Base-by-base conservation (phyloP, 495 filamentous ascomycete genomes). In the Stereocaulon alpinum region DNA sequence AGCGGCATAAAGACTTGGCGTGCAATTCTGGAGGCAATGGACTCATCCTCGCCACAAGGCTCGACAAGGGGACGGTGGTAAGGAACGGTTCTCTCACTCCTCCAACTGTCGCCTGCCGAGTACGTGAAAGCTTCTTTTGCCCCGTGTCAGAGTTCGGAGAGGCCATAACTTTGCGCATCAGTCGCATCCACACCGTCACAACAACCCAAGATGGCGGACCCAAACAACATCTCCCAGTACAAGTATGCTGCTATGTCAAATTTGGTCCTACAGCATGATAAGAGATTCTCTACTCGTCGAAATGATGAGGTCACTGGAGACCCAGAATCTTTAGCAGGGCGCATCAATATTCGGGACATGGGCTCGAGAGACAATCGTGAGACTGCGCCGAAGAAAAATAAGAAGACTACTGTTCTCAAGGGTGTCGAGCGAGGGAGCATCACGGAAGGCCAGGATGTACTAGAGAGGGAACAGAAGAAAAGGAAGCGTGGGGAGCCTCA, bases 181-280 rank as follows among this genome's bases (percentile, higher is more conserved):
- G 63, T 61, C 63, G 63, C 63, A 54, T 32, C 55, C 41, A 37
- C 44, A 40, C 43, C 60, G 37, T 44, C 17, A 52, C 48, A 34
- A 48, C n/a, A 45, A 22, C 50, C 56, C 75, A 86, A 73, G 60
- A 94, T 94, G 91, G 82, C 87, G 71, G 90, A 96, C 79, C 86
- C 84, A 65, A 80, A 91, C 77, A 87, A 92, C 84, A 86, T 95
- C 55, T 92, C 88, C 67, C 91, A 96, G 76, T 99, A 96, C 80
- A 99, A 99, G 74, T 99, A 99, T 81, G 88, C 89, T 84, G 91
- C 90, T 72, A 99, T 99, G 93, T 97, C 93, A 78, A 99, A 99
- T 84, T 84, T 99, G 89, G 93, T 99, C 71, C 89, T 96, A 82
- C 92, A 96, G 86, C 91, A 90, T 76, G 93, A 99, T 78, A 86